phyloP scores from a whole-genome alignment of 352 stramenopile genomes.

The Phytophthora pini region DNA sequence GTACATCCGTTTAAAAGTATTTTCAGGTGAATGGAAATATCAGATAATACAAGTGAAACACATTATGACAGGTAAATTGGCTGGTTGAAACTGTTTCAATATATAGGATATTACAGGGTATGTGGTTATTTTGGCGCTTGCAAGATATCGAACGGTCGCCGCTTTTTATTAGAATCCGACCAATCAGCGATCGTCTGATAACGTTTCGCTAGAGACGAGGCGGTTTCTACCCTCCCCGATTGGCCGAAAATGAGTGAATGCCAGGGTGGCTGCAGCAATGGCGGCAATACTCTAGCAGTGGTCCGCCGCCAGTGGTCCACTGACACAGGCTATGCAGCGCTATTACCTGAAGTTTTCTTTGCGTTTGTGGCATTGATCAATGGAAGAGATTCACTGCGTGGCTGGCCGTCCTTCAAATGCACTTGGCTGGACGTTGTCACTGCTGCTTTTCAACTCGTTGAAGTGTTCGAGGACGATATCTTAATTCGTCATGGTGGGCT shows the following conservation, averaged over 20 bases:
- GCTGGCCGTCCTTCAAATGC: not conserved
- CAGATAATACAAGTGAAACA: no score
- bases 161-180: constrained; percentile 32
- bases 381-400: not conserved
- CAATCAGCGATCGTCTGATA: constrained; percentile 41
- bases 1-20: not conserved
- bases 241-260: constrained; percentile 3
- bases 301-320: not conserved
- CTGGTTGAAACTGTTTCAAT: not conserved
- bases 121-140: not conserved
- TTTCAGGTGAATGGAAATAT: no score
- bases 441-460: constrained; percentile 5
- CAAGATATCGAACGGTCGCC: constrained; percentile 10
- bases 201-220: constrained; percentile 10
- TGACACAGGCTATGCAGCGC: no score
- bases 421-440: not conserved
- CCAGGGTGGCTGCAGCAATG: not conserved
- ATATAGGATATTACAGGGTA: not conserved
- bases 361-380: no score
- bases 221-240: constrained; percentile 3
- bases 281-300: no score
- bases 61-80: no score
- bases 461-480: not conserved
- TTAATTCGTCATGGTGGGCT: not conserved
- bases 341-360: no score